phyloP scores from a whole-genome alignment of 768 basidiomycete species.

The Leccinellum albellum region DNA sequence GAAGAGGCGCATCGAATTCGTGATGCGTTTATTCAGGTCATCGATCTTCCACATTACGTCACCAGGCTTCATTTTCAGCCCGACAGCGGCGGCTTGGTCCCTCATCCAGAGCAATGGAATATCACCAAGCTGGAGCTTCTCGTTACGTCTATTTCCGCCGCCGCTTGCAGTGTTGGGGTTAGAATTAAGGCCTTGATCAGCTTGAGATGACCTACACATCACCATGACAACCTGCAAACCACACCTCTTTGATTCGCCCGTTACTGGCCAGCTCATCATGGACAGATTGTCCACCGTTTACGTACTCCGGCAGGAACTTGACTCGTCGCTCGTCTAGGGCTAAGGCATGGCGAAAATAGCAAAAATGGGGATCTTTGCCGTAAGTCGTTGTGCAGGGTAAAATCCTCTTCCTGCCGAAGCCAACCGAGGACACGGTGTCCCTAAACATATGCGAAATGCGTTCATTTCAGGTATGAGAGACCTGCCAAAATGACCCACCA shows the following conservation, averaged over 20 bases:
- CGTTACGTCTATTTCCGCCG: slow-evolving; percentile 26
- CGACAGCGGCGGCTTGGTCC: slow-evolving; percentile 24
- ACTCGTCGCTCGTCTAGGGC: slow-evolving; percentile 47
- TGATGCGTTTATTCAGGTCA: slow-evolving; percentile 25
- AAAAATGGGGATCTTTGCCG: slow-evolving; percentile 28
- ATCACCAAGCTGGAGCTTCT: slow-evolving; percentile 23
- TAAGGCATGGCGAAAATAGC: slow-evolving; percentile 44
- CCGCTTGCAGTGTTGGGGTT: slow-evolving; percentile 11
- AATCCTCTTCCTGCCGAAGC: slow-evolving; percentile 28
- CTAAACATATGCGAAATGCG: slow-evolving; percentile 16
- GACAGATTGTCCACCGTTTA: slow-evolving; percentile 22
- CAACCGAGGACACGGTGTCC: slow-evolving; percentile 48
- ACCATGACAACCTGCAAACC: slow-evolving; percentile 40
- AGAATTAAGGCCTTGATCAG: background rate
- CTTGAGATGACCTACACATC: slow-evolving; percentile 31
- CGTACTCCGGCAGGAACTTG: slow-evolving; percentile 45
- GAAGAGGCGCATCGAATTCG: slow-evolving; percentile 4
- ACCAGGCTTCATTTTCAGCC: slow-evolving; percentile 17
- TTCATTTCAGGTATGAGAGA: background rate
- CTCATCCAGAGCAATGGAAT: slow-evolving; percentile 32
- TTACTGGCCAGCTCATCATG: slow-evolving; percentile 2
- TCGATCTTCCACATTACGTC: slow-evolving; percentile 28
- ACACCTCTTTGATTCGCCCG: slow-evolving; percentile 38
- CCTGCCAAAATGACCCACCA: slow-evolving; percentile 30
- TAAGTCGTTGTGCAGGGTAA: slow-evolving; percentile 31